phyloP scores from a whole-genome alignment of 257 asterid genomes.

The Hygrophila difformis region DNA sequence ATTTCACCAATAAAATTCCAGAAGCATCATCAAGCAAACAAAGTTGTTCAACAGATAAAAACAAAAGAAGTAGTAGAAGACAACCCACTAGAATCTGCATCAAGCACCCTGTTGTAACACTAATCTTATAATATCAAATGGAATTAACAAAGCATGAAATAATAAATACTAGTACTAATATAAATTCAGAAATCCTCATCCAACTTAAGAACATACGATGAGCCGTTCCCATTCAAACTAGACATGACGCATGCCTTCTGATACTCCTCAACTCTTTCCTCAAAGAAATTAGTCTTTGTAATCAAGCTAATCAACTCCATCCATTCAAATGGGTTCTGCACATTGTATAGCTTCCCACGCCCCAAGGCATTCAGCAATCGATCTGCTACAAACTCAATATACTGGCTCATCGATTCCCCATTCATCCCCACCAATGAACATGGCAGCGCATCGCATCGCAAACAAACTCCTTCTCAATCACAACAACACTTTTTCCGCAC shows the following conservation, averaged over 20 bases:
- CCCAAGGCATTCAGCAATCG: constrained; percentile 50
- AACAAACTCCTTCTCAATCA: constrained; percentile 57
- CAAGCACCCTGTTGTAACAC: too few relatives aligned
- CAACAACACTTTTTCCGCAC: constrained; percentile 53
- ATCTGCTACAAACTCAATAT: constrained; percentile 62
- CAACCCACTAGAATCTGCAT: too few relatives aligned
- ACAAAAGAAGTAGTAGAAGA: too few relatives aligned
- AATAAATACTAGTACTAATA: too few relatives aligned
- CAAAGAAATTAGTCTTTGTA: constrained; percentile 68
- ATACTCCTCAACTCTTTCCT: constrained; percentile 64
- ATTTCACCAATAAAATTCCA: too few relatives aligned
- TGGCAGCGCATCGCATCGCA: constrained; percentile 60
- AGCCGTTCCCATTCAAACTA: constrained; percentile 37
- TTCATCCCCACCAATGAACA: constrained; percentile 72
- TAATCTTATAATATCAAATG: too few relatives aligned
- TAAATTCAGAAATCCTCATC: constrained; percentile 44
- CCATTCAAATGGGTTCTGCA: constrained; percentile 66
- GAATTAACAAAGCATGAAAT: too few relatives aligned
- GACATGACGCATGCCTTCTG: constrained; percentile 57
- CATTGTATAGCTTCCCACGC: constrained; percentile 39
- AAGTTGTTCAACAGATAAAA: too few relatives aligned
- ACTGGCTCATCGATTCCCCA: constrained; percentile 40
- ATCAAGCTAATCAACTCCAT: constrained; percentile 76
- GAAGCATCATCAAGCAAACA: too few relatives aligned
- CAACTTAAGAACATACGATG: constrained; percentile 33